These are phyloP conservation scores for Fomitiporia mediterranea DNA, from an alignment of 1,284 basidiomycete species.

Conservation along the genomic window DNA sequence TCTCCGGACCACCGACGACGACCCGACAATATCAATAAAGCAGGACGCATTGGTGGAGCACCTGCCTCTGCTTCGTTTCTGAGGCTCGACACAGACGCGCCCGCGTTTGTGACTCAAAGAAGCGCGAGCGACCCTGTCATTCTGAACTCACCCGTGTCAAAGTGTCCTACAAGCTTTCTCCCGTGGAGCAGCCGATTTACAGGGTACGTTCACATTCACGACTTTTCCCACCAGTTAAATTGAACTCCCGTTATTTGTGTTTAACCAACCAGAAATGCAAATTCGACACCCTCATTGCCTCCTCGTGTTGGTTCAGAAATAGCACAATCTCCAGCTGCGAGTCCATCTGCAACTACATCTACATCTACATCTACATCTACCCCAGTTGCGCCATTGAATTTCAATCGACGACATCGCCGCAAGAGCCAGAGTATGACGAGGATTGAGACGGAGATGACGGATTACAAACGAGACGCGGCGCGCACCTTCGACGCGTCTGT, in stretches of 20 bases:
- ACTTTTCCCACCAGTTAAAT: background rate
- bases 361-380: background rate
- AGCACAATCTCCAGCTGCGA: background rate
- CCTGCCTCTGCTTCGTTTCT: constrained; percentile 3
- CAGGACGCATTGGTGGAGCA: constrained; percentile 3
- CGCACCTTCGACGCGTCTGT: background rate
- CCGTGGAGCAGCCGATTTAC: background rate
- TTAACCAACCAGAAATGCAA: background rate
- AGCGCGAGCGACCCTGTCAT: background rate
- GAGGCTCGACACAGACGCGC: background rate
- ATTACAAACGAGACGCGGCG: background rate
- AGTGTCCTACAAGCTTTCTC: background rate
- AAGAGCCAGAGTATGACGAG: constrained; percentile 15
- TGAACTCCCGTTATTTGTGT: background rate
- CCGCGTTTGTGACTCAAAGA: background rate
- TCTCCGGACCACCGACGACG: background rate
- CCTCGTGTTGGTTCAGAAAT: background rate
- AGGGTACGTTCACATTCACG: background rate
- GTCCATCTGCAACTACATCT: too few relatives aligned
- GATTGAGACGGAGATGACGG: constrained; percentile 2
- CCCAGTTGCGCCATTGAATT: constrained; percentile 14
- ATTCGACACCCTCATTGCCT: background rate
- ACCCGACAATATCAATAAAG: constrained; percentile 4
- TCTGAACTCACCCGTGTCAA: constrained; percentile 12
- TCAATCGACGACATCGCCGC: constrained; percentile 8